A percentile compares a stretch with the other conserved stretches of the same genome.
Evolutionary conservation across 345 rosid species (phyloP).

Genomic region (Citrus inodora): DNA sequence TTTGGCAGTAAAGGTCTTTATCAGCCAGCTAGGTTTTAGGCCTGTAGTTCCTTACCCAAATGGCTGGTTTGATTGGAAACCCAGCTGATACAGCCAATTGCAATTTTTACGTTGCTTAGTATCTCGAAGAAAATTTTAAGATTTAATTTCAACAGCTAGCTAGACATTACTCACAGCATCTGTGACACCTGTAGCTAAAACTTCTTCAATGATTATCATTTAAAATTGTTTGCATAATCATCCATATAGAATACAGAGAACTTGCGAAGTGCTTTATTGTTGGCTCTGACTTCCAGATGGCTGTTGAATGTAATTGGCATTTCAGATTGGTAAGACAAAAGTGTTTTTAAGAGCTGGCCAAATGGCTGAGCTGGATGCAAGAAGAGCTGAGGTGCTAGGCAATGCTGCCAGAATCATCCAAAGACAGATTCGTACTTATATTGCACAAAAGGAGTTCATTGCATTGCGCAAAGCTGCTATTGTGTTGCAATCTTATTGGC

Average conservation of each 20-base stretch:
- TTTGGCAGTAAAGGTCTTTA: neutral
- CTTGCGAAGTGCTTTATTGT: neutral
- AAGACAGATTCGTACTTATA: slow-evolving; percentile 79
- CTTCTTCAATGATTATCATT: neutral
- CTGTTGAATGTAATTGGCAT: slow-evolving; percentile 21
- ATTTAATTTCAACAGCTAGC: neutral
- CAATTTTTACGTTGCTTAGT: neutral
- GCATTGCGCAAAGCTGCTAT: slow-evolving; percentile 77
- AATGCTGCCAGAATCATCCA: slow-evolving; percentile 95
- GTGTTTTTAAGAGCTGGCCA: slow-evolving; percentile 99
- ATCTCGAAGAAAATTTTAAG: neutral
- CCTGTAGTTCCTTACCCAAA: neutral
- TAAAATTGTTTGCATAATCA: neutral
- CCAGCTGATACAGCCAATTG: neutral
- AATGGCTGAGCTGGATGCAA: slow-evolving; percentile 98
- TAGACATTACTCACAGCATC: neutral
- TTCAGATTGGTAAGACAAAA: slow-evolving; percentile 89
- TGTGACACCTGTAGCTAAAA: neutral
- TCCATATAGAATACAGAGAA: neutral
- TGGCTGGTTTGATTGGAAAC: neutral
- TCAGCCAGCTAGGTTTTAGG: neutral
- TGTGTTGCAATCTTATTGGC: slow-evolving; percentile 72
- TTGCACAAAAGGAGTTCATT: slow-evolving; percentile 81
- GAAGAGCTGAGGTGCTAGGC: slow-evolving; percentile 98
- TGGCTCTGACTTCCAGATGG: slow-evolving; percentile 5